Percentiles rank a stretch among this genome's conserved stretches.
phyloP scores from a whole-genome alignment of 495 filamentous ascomycete genomes.

The Penicillium samsonianum region DNA sequence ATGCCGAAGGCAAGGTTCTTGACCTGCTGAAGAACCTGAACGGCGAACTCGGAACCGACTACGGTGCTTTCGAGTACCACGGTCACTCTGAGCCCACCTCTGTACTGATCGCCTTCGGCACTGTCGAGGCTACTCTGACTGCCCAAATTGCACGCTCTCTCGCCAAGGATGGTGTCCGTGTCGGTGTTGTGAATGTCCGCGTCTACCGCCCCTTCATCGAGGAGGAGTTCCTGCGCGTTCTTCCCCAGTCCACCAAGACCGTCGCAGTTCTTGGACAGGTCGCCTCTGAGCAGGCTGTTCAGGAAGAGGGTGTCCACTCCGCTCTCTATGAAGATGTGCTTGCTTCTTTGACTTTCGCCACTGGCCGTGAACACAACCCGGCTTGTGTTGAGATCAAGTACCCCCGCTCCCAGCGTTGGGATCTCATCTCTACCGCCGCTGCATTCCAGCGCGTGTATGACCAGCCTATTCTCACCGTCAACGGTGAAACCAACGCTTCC shows the following conservation, averaged over 20 bases:
- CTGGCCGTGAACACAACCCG: slow-evolving; percentile 59
- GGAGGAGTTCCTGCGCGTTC: slow-evolving; percentile 79
- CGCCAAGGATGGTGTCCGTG: slow-evolving; percentile 65
- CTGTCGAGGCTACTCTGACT: slow-evolving; percentile 81
- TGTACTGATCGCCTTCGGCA: slow-evolving; percentile 90
- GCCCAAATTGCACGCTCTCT: slow-evolving; percentile 77
- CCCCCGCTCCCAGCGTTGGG: slow-evolving; percentile 74
- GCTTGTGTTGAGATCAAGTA: slow-evolving; percentile 84
- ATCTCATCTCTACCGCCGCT: slow-evolving; percentile 71
- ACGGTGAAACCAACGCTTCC: slow-evolving; percentile 37
- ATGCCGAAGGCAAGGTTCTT: slow-evolving; percentile 70
- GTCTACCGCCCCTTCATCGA: slow-evolving; percentile 94
- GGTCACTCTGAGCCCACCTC: slow-evolving; percentile 76
- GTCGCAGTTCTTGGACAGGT: slow-evolving; percentile 72
- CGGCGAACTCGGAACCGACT: slow-evolving; percentile 88
- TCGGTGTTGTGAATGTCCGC: slow-evolving; percentile 88
- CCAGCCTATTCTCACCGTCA: slow-evolving; percentile 51
- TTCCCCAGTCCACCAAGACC: slow-evolving; percentile 72
- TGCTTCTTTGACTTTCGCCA: slow-evolving; percentile 76
- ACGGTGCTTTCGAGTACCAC: slow-evolving; percentile 89
- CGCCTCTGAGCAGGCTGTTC: slow-evolving; percentile 51
- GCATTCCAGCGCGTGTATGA: slow-evolving; percentile 64
- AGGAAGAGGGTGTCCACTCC: slow-evolving; percentile 73
- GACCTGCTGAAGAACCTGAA: slow-evolving; percentile 82
- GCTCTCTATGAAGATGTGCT: slow-evolving; percentile 87